Percentiles rank a stretch among this genome's conserved stretches.
Conservation (phyloP, 108 stramenopile genomes). For the Skeletonema potamos region DNA sequence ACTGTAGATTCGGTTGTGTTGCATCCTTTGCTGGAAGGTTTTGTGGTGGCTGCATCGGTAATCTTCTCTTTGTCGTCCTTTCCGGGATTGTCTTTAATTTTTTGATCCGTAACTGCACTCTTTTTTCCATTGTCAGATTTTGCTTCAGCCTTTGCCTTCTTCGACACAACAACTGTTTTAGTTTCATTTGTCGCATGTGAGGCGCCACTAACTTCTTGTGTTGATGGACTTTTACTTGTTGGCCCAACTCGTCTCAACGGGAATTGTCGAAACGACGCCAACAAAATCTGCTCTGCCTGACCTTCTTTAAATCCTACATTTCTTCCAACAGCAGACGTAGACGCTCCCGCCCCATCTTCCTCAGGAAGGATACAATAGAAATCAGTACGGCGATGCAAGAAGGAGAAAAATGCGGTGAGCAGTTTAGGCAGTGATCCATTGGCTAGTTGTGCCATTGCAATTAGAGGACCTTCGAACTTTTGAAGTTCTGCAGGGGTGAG, state of each 20-base stretch:
- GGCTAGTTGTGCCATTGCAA: slow-evolving; percentile 70
- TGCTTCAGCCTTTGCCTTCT: neutral
- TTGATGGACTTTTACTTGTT: neutral
- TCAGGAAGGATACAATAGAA: slow-evolving; percentile 79
- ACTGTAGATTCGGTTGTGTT: slow-evolving; percentile 17
- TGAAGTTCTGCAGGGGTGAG: slow-evolving; percentile 48
- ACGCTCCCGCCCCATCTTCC: slow-evolving; percentile 52
- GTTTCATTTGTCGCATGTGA: neutral
- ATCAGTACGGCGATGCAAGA: slow-evolving; percentile 85
- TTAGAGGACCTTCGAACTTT: slow-evolving; percentile 60
- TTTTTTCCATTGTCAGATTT: neutral
- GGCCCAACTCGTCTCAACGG: slow-evolving; percentile 63
- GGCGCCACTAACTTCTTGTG: neutral
- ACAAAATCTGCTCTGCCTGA: slow-evolving; percentile 80
- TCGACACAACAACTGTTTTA: neutral
- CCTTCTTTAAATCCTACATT: slow-evolving; percentile 82
- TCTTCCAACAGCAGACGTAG: neutral
- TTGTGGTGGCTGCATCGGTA: neutral
- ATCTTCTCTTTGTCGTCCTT: neutral
- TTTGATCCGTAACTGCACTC: neutral
- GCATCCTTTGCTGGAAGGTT: neutral
- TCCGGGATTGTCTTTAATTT: neutral
- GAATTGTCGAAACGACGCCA: slow-evolving; percentile 85
- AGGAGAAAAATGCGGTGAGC: slow-evolving; percentile 78
- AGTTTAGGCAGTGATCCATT: slow-evolving; percentile 73